Base-by-base conservation (phyloP, 805 yeast species). In the Candida incommunis region DNA sequence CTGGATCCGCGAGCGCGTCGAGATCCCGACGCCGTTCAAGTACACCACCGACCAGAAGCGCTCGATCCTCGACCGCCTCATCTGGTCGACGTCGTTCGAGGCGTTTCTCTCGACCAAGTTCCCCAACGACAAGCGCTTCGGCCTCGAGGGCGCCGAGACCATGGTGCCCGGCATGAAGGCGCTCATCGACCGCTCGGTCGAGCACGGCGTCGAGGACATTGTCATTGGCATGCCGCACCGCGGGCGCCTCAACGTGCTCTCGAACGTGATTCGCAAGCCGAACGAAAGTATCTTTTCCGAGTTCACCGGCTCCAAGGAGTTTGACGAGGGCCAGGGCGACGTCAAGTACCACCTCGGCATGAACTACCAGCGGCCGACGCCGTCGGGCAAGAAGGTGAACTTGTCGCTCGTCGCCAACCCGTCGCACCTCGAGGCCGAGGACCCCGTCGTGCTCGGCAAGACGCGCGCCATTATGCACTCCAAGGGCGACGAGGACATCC, bases 151-250 rank as follows among this genome's bases (percentile, higher is more conserved):
- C 71, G 95, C 94, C 52, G 99, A 92, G 70, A 73, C 95, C 42
- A 82, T 84, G 58, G 84, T 92, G 43, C 97, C 97, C 41, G 98
- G 97, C 71, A 80, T 92, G 74, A 92, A 92, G 72, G 82, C 96
- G 43, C 66, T 92, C 62, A 87, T 92, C 62, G 99, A 92, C 67
- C 80, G 87, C 54, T 75, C 95, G 41, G 97, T 88, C 43, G 66
- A 59, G 40, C 69, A 71, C 50, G 99, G 99, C 57, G 81, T 90
- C 44, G 96, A 88, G 68, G 97, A 90, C 64, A 80, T 92, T 50
- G 94, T 90, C 58, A 82, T 92, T 57, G 99, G 99, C 71, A 92
- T 92, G 97, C 96, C 99, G 45, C 99, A 92, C 69, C 84, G 99
- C 76, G 99, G 99, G 69, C 81, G 99, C 72, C 74, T 92, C 59